phyloP scores from a whole-genome alignment of 1,139 yeast species.

The Kluyveromyces sp. region DNA sequence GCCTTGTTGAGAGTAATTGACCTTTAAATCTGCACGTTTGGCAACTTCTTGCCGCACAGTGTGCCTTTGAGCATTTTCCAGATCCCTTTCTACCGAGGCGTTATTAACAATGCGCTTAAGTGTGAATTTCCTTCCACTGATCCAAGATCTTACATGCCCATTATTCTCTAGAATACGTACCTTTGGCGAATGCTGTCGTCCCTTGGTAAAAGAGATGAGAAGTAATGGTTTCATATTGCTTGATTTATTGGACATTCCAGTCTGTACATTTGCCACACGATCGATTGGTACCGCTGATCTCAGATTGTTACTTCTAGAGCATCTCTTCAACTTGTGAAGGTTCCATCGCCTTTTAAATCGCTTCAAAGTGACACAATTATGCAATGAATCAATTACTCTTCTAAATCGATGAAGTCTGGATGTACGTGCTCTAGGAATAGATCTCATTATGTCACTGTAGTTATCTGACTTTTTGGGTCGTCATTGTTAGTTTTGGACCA shows the following conservation, averaged over 20 bases:
- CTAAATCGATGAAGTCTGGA: slow-evolving; percentile 18
- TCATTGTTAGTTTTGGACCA: no score
- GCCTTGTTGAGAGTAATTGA: slow-evolving; percentile 27
- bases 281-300: slow-evolving; percentile 22
- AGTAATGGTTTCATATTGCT: slow-evolving; percentile 24
- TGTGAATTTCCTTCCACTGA: slow-evolving; percentile 26
- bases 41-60: slow-evolving; percentile 20
- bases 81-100: slow-evolving; percentile 15
- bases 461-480: no score
- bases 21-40: slow-evolving; percentile 27
- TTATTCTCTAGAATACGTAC: slow-evolving; percentile 23
- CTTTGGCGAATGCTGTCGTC: slow-evolving; percentile 25
- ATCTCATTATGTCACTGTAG: slow-evolving; percentile 22
- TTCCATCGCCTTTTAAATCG: slow-evolving; percentile 22
- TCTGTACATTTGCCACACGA: slow-evolving; percentile 24
- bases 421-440: slow-evolving; percentile 29
- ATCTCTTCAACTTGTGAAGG: slow-evolving; percentile 20
- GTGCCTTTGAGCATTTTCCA: slow-evolving; percentile 7
- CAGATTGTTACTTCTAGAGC: slow-evolving; percentile 8
- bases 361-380: slow-evolving; percentile 16
- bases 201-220: slow-evolving; percentile 27
- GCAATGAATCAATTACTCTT: slow-evolving; percentile 12
- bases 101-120: slow-evolving; percentile 13
- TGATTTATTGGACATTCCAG: slow-evolving; percentile 16
- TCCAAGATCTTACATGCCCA: slow-evolving; percentile 17